Base-by-base conservation (phyloP, 148 eudicot species). In the Diospyros kaki region DNA sequence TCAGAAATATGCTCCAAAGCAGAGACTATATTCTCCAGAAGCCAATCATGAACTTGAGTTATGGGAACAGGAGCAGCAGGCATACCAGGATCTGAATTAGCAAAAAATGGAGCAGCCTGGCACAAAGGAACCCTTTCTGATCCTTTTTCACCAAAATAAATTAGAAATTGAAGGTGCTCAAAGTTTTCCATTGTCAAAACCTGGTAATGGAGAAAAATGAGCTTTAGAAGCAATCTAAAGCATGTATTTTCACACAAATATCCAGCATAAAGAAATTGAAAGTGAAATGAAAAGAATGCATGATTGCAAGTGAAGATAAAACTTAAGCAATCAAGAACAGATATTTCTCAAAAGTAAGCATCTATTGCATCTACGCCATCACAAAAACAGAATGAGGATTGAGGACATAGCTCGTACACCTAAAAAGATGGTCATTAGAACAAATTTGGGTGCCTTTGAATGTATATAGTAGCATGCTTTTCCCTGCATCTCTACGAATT, bases 21-120 rank as follows among this genome's bases (percentile, higher is more conserved):
- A 81, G 86, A 87, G 54, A 87, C 84, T 69, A 94, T 83, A 69
- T 82, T 87, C 80, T 92, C 86, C 59, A 92, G 80, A 76, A 94
- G 93, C 97, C 96, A 94, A 56, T 92, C 98, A 80, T 86, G 97
- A 80, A 90, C 91, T 84, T 86, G 97, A 58, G 90, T 79, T 52
- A 90, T 90, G 77, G 97, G 86, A 84, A 94, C 93, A 54, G 98
- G 93, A 77, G 86, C 93, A 70, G 98, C 97, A 77, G 98, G 98
- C 98, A 92, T 92, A 72, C 90, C 93, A 66, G 97, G 98, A 80
- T 94, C 98, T 76, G 98, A 92, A 81, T 94, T 94, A 1, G 98
- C 98, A 75, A 94, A 94, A 81, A 92, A 94, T 59, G 97, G 99
- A 42, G 93, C 82, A 42, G 85, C 90, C 79, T 92, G 97, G 83